These are phyloP conservation scores for Vigna mungo DNA, from an alignment of 306 rosid genomes.

Conservation along the genomic window DNA sequence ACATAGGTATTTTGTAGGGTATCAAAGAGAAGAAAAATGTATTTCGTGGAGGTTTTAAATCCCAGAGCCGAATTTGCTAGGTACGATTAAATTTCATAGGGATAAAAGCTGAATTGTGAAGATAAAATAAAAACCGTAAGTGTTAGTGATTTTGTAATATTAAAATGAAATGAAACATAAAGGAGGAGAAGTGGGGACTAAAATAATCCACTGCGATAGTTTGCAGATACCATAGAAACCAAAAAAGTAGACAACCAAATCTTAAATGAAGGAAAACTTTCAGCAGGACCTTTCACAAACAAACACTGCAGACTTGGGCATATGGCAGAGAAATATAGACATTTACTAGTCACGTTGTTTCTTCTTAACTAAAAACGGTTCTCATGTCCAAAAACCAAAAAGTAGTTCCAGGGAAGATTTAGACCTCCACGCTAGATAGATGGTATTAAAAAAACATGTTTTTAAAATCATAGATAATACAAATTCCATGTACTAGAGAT, in stretches of 20 bases:
- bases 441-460: neutral
- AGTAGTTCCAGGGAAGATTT: constrained; percentile 16
- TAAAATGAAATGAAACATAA: neutral
- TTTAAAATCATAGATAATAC: constrained; percentile 20
- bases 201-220: constrained; percentile 7
- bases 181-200: neutral
- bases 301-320: constrained; percentile 2
- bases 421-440: constrained; percentile 16
- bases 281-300: constrained; percentile 2
- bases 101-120: constrained; percentile 12
- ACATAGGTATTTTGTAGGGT: no score
- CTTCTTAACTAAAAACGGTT: constrained; percentile 26
- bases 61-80: neutral
- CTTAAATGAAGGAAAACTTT: constrained; percentile 10
- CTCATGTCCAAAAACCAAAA: constrained; percentile 19
- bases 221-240: constrained; percentile 20
- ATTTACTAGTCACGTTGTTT: constrained; percentile 31
- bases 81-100: neutral
- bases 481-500: neutral
- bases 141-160: constrained; percentile 5
- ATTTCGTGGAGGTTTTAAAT: neutral
- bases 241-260: constrained; percentile 21
- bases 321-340: constrained; percentile 8
- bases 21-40: neutral
- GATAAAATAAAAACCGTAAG: neutral